Conservation (phyloP, 2,329 filamentous ascomycete species). For the Onygenales sp. region DNA sequence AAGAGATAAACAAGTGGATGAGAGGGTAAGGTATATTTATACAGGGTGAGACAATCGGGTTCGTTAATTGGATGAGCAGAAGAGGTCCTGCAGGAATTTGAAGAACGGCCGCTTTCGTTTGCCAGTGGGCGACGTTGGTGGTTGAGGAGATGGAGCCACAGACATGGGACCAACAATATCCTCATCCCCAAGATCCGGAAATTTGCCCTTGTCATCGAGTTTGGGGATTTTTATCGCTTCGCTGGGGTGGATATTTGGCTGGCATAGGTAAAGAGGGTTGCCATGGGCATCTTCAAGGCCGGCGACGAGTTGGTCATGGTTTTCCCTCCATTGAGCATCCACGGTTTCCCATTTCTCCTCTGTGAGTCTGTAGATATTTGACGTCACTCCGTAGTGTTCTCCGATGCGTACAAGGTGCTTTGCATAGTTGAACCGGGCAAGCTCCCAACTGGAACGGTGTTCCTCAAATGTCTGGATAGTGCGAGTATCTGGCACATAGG, state of each 20-base stretch:
- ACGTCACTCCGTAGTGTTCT: constrained; percentile 84
- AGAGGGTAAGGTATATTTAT: not conserved
- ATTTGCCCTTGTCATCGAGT: constrained; percentile 58
- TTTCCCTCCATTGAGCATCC: constrained; percentile 62
- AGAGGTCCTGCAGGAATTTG: constrained; percentile 35
- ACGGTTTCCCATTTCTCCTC: constrained; percentile 82
- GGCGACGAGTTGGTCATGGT: constrained; percentile 56
- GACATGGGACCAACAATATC: constrained; percentile 91
- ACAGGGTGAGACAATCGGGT: not conserved
- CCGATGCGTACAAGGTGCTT: constrained; percentile 80
- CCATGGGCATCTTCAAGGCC: constrained; percentile 31
- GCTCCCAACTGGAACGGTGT: constrained; percentile 71
- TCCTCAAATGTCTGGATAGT: constrained; percentile 53
- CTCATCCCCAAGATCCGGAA: constrained; percentile 76
- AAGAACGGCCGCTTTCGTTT: constrained; percentile 35
- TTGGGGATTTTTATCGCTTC: constrained; percentile 39
- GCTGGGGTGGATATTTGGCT: constrained; percentile 36
- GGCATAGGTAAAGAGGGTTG: constrained; percentile 25
- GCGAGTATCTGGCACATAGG: constrained; percentile 59
- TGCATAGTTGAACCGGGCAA: constrained; percentile 74
- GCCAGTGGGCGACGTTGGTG: constrained; percentile 24
- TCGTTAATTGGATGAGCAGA: constrained; percentile 12
- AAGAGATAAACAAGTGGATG: not conserved
- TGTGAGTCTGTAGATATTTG: constrained; percentile 76
- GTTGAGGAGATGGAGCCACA: constrained; percentile 27